These are phyloP conservation scores for Talaromyces wortmannii DNA, from an alignment of 495 filamentous ascomycete genomes.

Conservation along the genomic window DNA sequence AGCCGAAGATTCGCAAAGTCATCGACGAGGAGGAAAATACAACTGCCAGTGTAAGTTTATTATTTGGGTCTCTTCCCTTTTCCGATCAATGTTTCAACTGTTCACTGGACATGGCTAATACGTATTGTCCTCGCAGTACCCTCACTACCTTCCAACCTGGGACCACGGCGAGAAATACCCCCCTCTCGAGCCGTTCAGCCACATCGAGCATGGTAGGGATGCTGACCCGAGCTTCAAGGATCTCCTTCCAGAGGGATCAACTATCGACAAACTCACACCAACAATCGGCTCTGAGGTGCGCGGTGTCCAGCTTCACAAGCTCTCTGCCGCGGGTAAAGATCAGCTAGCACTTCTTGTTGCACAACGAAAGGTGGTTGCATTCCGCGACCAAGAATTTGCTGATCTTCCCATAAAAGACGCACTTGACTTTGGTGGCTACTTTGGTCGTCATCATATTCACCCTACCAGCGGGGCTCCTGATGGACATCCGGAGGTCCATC, in stretches of 20 bases:
- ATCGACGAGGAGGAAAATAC: slow-evolving; percentile 19
- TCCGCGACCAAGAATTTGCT: slow-evolving; percentile 73
- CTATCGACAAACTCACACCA: slow-evolving; percentile 55
- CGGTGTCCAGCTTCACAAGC: slow-evolving; percentile 68
- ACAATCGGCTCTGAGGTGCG: slow-evolving; percentile 69
- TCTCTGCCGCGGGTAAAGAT: slow-evolving; percentile 64
- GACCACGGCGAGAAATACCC: slow-evolving; percentile 38
- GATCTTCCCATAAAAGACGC: slow-evolving; percentile 64
- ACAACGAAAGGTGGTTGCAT: slow-evolving; percentile 73
- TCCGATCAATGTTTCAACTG: not conserved
- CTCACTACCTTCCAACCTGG: slow-evolving; percentile 16
- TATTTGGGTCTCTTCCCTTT: too few species aligned
- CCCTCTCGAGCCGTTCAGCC: slow-evolving; percentile 60
- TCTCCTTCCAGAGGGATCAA: slow-evolving; percentile 46
- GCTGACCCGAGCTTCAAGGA: slow-evolving; percentile 63
- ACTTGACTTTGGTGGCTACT: slow-evolving; percentile 68
- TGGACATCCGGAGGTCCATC: slow-evolving; percentile 67
- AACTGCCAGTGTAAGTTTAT: slow-evolving; percentile 16
- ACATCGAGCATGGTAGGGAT: slow-evolving; percentile 65
- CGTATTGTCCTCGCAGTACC: slow-evolving; percentile 10
- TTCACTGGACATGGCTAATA: not conserved
- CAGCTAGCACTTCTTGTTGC: slow-evolving; percentile 75
- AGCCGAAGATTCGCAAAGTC: slow-evolving; percentile 13
- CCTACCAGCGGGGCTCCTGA: slow-evolving; percentile 67
- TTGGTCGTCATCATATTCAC: slow-evolving; percentile 79